Evolutionary conservation across 331 rosid species (phyloP).

Genomic region (Erythrophleum ivorense): DNA sequence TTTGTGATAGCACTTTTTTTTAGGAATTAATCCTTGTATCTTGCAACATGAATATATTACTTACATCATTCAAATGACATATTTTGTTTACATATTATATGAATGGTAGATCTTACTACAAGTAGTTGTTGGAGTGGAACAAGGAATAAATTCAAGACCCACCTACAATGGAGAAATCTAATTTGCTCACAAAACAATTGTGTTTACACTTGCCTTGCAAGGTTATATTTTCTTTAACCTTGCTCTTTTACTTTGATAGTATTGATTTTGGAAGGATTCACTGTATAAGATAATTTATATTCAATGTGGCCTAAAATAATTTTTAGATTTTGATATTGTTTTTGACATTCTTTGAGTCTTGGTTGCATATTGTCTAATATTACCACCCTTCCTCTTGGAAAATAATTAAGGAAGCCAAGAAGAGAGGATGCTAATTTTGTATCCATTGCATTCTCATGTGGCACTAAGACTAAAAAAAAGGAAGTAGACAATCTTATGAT

Average conservation of each 20-base stretch:
- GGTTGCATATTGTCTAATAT: background rate
- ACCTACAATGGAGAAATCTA: conserved; percentile 81
- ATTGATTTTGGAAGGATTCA: background rate
- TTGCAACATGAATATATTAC: no score
- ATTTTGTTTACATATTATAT: background rate
- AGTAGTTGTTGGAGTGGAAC: conserved; percentile 83
- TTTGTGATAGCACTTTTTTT: no score
- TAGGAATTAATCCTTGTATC: no score
- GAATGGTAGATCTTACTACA: conserved; percentile 56
- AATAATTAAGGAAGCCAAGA: background rate
- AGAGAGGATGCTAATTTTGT: conserved; percentile 5
- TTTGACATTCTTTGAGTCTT: conserved; percentile 1
- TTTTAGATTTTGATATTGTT: background rate
- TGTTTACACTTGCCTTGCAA: conserved; percentile 87
- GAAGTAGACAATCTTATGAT: no score
- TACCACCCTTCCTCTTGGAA: background rate
- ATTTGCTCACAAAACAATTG: conserved; percentile 72
- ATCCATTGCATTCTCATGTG: no score
- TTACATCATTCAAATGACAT: background rate
- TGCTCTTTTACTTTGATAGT: background rate
- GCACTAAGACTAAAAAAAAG: no score
- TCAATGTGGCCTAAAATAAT: background rate
- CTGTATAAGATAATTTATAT: background rate
- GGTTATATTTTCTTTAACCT: conserved; percentile 51
- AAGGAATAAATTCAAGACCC: conserved; percentile 90